Evolutionary conservation across 768 basidiomycete genomes (phyloP), one percentile per base, ranked within the genome.

Genomic region (Phlebiopsis flavidoalba): DNA sequence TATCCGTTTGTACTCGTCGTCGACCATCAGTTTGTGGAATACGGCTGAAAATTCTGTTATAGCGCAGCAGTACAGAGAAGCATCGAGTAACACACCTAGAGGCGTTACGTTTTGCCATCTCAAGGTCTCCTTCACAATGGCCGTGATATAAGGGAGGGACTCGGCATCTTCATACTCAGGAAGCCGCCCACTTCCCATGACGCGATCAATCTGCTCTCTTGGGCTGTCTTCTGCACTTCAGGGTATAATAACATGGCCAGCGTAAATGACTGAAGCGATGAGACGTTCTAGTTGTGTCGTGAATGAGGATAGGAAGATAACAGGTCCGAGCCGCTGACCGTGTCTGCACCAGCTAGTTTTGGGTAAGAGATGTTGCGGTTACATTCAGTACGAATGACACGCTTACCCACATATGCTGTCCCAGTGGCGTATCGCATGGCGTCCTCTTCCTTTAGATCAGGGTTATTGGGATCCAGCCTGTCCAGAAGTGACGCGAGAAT

Each of bases 401-500:
- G 35, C 59, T 55, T 21, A 63, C 63, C 63, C 24, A 40, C 48
- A 22, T 64, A 64, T 40, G 61, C 52, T 8, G 63, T 54, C 21
- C 46, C 57, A 31, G 60, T 57, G 11, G 58, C 63, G 31, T 54
- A 19, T 22, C 58, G 43, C 3, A 64, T 55, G 7, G 50, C 33
- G 22, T 56, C 46, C 22, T 56, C 60, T 15, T 55, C 37, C 7
- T 40, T 10, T 6, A 46, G 22, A 51, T 59, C 46, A 26, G 21
- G 37, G 1, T 47, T 86, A 0, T 85, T 87, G 65, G 88, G 86
- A 35, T 79, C 69, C 45, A 76, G 69, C 48, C 81, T 79, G 53
- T 85, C 83, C 14, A 90, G 73, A 21, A 88, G 73, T 6, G 80
- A 83, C 0, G 77, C 75, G 22, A 74, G 73, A 51, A 79, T 79